Conservation (phyloP, 306 rosid genomes). For the Mimosa bimucronata region DNA sequence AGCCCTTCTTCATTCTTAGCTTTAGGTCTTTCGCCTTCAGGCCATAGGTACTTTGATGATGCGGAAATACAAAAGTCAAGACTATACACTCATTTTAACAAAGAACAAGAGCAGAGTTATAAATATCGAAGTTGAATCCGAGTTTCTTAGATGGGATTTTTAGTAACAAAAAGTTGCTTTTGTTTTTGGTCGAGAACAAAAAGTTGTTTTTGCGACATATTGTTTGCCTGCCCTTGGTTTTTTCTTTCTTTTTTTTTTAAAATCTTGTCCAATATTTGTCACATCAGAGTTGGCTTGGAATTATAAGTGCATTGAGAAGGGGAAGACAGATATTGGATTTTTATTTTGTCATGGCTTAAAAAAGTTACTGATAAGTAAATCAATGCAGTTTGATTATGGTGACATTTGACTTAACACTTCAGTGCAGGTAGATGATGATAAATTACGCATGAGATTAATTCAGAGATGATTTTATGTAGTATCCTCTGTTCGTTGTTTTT, state of each 20-base stretch:
- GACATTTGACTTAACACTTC: background rate
- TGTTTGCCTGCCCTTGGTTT: background rate
- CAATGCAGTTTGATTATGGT: background rate
- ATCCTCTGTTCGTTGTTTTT: background rate
- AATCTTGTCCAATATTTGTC: background rate
- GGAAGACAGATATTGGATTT: too few species aligned
- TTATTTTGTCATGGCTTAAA: too few species aligned
- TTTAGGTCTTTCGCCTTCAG: background rate
- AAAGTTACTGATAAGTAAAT: background rate
- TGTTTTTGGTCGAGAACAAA: background rate
- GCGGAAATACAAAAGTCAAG: background rate
- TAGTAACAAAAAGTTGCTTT: background rate
- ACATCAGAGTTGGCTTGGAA: slow-evolving; percentile 6
- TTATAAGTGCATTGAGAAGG: background rate
- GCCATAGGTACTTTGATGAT: background rate
- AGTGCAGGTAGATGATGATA: background rate
- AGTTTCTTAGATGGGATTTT: slow-evolving; percentile 11
- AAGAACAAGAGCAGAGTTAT: background rate
- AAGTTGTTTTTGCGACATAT: background rate
- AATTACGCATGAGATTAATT: too few species aligned
- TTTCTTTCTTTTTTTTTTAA: too few species aligned
- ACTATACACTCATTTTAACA: background rate
- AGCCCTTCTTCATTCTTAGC: slow-evolving; percentile 16
- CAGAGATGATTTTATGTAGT: too few species aligned
- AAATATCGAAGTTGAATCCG: slow-evolving; percentile 5